Base-by-base conservation (phyloP, 495 filamentous ascomycete genomes). In the Beverwykella pulmonaria region DNA sequence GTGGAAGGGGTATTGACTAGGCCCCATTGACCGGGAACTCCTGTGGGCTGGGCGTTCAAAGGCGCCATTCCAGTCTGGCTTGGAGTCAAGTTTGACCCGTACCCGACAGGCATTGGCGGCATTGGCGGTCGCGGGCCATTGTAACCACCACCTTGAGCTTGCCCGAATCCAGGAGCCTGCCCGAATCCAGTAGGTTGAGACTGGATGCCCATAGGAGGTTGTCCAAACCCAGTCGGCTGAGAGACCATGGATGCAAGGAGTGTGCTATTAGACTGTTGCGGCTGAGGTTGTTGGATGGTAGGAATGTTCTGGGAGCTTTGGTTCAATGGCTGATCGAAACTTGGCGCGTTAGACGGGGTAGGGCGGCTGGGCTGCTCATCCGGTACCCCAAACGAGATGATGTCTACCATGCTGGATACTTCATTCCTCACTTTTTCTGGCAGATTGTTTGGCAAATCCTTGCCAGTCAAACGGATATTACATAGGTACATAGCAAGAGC, bases 341-440 rank as follows among this genome's bases (percentile, higher is more conserved):
- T 92, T 9, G 93, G 91, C 26, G 86, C 87, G 78, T 94, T 97
- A 61, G 78, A 78, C 7, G 78, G 73, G 19, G 66, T 53, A 10
- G 81, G 73, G 34, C 81, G 72, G 14, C 79, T 77, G 64, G 88
- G 84, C 19, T 78, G 82, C 17, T 93, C 89, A 69, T 98, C 95
- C 0, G 87, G 86, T 20, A 97, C 86, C 62, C 90, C 91, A 75
- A 98, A 98, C 20, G 93, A 96, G 68, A 99, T 99, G 47, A 98
- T 98, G 74, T 99, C 95, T 34, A 99, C 95, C 94, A 99, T 98
- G 73, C 95, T 95, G 10, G 93, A 97, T 29, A 99, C 95, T 77
- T 99, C 95, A 74, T 98, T 99, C 77, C 84, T 88, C 52, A 98
- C 87, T 44, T 84, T 88, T 44, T 97, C 93, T 0, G 95, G 93